These are phyloP conservation scores for Parathielavia hyrcaniae DNA, from an alignment of 495 filamentous ascomycete genomes.

Conservation along the genomic window DNA sequence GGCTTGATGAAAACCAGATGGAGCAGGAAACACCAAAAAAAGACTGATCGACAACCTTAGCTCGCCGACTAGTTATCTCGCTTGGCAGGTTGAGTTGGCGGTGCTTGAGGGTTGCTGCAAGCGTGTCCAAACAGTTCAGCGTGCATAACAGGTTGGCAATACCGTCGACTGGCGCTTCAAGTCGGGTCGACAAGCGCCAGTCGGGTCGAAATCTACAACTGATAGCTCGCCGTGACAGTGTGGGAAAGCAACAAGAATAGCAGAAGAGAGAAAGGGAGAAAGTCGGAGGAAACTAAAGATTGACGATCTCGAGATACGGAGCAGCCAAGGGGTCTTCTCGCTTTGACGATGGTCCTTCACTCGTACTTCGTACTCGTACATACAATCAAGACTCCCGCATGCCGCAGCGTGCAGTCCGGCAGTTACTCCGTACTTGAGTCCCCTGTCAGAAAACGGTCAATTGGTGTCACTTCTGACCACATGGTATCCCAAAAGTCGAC, in stretches of 20 bases:
- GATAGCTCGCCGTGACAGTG: too few species aligned
- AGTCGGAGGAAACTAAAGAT: too few species aligned
- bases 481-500: background rate
- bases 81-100: constrained; percentile 1
- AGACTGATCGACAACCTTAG: background rate
- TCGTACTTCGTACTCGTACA: too few species aligned
- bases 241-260: too few species aligned
- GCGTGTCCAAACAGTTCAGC: background rate
- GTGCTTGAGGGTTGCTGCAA: background rate
- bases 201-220: background rate
- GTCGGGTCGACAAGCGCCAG: too few species aligned
- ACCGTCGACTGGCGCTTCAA: too few species aligned
- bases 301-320: too few species aligned
- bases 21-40: background rate
- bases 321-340: too few species aligned
- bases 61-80: background rate
- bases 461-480: background rate
- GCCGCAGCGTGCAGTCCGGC: background rate
- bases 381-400: too few species aligned
- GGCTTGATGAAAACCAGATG: background rate
- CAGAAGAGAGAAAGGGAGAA: too few species aligned
- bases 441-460: background rate
- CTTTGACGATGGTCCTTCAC: too few species aligned
- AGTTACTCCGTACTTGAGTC: background rate
- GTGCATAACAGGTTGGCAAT: background rate